Conservation (phyloP, 208 protist species). For the Angomonas deanei region DNA sequence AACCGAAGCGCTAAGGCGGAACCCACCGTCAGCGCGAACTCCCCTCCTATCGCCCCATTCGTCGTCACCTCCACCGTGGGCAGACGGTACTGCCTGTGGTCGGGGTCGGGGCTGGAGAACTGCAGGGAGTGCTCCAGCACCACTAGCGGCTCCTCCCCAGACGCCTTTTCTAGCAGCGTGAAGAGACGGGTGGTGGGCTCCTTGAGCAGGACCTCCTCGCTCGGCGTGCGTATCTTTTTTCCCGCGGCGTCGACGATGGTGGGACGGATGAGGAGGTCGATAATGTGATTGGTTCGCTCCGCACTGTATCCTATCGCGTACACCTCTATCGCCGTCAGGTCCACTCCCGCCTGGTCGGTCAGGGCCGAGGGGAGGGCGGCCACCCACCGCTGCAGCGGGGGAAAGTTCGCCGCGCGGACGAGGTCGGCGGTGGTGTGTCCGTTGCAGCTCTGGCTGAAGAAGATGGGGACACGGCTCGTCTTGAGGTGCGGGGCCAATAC, state of each 20-base stretch:
- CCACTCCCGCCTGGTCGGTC: conserved; percentile 25
- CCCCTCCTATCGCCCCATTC: conserved; percentile 40
- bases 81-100: conserved; percentile 45
- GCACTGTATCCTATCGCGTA: conserved; percentile 43
- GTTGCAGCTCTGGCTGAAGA: conserved; percentile 47
- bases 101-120: conserved; percentile 24
- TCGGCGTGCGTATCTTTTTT: conserved; percentile 33
- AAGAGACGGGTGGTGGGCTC: conserved; percentile 58
- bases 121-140: conserved; percentile 53
- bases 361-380: conserved; percentile 23
- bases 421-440: conserved; percentile 67
- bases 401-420: conserved; percentile 75
- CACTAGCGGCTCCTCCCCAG: conserved; percentile 29
- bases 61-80: conserved; percentile 38
- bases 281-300: conserved; percentile 19
- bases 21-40: conserved; percentile 35
- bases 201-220: conserved; percentile 52
- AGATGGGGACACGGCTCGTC: conserved; percentile 55
- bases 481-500: conserved; percentile 47
- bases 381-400: conserved; percentile 62
- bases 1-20: conserved; percentile 51
- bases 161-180: conserved; percentile 34
- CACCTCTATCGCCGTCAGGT: conserved; percentile 47
- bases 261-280: conserved; percentile 59
- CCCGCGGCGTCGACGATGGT: conserved; percentile 36